Evolutionary conservation across 106 monocot species (phyloP), one percentile per base, ranked within the genome.

Genomic region (Acorus calamus): DNA sequence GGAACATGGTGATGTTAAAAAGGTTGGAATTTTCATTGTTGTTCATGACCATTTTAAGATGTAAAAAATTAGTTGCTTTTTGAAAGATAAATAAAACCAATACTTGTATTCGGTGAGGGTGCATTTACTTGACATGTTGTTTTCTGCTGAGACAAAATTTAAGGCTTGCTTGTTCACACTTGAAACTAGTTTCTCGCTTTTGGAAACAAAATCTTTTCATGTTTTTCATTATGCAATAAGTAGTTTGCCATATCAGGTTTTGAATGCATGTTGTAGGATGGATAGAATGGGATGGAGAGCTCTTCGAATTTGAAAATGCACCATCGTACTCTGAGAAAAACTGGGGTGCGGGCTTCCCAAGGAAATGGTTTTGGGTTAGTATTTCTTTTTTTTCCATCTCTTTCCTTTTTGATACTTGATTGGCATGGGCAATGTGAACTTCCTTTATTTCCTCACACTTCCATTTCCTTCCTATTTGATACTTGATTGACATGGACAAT

Each of bases 271-370:
- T 57, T 60, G 48, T 76, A 94, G 96, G 96, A 62, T 98, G 96
- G 96, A 98, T 98, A 72, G 91, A 98, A 59, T 98, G 91, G 91
- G 96, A 85, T 73, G 96, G 85, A 47, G 69, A 85, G 60, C 74
- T 77, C 6, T 91, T 74, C 81, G 96, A 98, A 70, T 98, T 98
- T 71, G 81, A 91, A 83, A 80, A 98, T 84, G 96, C 96, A 9
- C 96, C 91, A 42, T 98, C 96, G 65, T 98, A 96, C 67, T 96
- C 96, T 52, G 96, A 96, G 72, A 96, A 96, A 66, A 96, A 96
- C 61, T 96, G 96, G 96, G 96, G 96, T 65, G 96, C 71, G 55
- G 87, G 91, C 9, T 98, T 98, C 77, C 96, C 96, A 64, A 82
- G 87, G 71, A 98, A 79, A 74, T 98, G 96, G 96, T 98, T 81